Evolutionary conservation across 306 rosid genomes (phyloP), one percentile per base, ranked within the genome.

Genomic region (Cucurbita ficifolia): DNA sequence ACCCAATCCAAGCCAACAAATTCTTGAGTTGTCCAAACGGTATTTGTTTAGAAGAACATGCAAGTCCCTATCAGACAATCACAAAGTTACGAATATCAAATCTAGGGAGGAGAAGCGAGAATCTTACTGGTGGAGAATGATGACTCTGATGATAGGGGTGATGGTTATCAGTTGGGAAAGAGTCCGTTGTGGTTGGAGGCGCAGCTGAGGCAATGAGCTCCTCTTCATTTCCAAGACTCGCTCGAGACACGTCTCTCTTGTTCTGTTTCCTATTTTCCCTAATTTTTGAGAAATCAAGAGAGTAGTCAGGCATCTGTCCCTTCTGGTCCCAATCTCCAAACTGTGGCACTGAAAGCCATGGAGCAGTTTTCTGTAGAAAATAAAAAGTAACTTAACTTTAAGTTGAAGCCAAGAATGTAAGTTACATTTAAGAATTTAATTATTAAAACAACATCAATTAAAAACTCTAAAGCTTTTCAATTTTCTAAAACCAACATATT

Each of bases 241-340:
- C 92, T 75, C 97, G 85, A 19, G 97, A 89, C 58, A 89, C 78
- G 14, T 86, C 93, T 46, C 89, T 83, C 81, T 94, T 94, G 91
- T 94, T 90, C 72, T 90, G 97, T 87, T 94, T 94, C 88, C 97
- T 94, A 65, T 78, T 85, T 83, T 94, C 99, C 73, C 99, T 79
- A 36, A 94, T 91, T 83, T 94, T 94, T 16, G 99, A 87, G 87
- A 94, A 94, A 86, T 94, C 99, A 67, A 91, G 81, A 2, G 97
- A 94, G 81, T 94, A 94, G 62, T 94, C 99, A 0, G 97, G 97
- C 63, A 87, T 57, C 80, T 82, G 92, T 4, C 95, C 98, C 75
- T 87, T 90, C 80, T 91, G 97, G 72, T 94, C 99, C 99, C 99
- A 94, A 55, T 89, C 97, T 71, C 99, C 99, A 77, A 91, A 94